These are phyloP conservation scores for Diaporthe ilicicola DNA, from an alignment of 2,329 filamentous ascomycete species.

Conservation along the genomic window DNA sequence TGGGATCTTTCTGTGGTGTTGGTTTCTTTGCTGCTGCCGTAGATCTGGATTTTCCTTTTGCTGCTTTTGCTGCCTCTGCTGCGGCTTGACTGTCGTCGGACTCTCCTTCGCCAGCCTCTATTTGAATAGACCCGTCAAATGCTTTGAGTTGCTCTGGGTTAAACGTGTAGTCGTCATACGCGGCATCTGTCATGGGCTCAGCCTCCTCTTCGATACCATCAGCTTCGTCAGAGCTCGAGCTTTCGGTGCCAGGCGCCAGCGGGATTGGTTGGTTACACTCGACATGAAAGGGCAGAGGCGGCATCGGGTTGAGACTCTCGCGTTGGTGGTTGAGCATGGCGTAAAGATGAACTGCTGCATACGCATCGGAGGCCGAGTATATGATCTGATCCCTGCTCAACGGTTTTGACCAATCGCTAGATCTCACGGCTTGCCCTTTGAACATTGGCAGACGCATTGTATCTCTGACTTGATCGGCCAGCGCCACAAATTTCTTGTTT, in stretches of 20 bases:
- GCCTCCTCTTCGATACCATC: slow-evolving; percentile 42
- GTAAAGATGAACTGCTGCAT: slow-evolving; percentile 79
- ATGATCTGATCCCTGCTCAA: slow-evolving; percentile 72
- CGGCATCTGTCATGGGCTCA: slow-evolving; percentile 29
- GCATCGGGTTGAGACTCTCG: slow-evolving; percentile 70
- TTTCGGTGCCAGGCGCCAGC: slow-evolving; percentile 54
- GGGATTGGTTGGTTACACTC: slow-evolving; percentile 74
- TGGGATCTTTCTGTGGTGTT: slow-evolving; percentile 46
- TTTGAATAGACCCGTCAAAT: background rate
- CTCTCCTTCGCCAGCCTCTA: slow-evolving; percentile 4
- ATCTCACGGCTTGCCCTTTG: slow-evolving; percentile 75
- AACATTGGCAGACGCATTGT: slow-evolving; percentile 77
- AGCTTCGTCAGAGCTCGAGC: slow-evolving; percentile 41
- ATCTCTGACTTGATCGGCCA: slow-evolving; percentile 76
- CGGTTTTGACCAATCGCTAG: slow-evolving; percentile 75
- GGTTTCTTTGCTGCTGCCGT: slow-evolving; percentile 28
- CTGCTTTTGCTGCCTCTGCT: slow-evolving; percentile 22
- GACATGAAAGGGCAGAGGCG: slow-evolving; percentile 73
- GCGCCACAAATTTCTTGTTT: slow-evolving; percentile 71
- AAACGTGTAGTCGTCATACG: background rate
- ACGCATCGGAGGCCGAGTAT: slow-evolving; percentile 85
- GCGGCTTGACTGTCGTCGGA: background rate
- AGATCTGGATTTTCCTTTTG: slow-evolving; percentile 8
- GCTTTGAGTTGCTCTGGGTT: background rate
- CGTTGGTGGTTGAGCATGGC: slow-evolving; percentile 75